These are phyloP conservation scores for Agroathelia rolfsii DNA, from an alignment of 1,284 basidiomycete genomes.

Conservation along the genomic window DNA sequence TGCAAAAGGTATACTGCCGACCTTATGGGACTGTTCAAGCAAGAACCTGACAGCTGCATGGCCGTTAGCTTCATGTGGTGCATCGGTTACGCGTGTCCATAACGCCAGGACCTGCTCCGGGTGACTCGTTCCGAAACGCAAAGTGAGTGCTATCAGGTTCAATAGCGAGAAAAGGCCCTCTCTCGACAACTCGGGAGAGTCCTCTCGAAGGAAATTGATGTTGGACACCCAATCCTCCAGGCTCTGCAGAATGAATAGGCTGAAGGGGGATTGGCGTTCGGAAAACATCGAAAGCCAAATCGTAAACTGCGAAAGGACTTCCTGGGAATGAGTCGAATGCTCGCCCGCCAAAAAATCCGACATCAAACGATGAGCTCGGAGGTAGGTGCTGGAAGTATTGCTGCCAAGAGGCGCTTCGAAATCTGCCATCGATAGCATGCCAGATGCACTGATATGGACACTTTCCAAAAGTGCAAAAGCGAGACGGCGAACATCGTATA, in stretches of 20 bases:
- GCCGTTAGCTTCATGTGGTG: constrained; percentile 64
- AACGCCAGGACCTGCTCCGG: constrained; percentile 79
- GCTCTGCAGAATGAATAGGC: constrained; percentile 62
- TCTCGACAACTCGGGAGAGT: constrained; percentile 43
- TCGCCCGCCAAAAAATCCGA: constrained; percentile 75
- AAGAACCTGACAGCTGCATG: constrained; percentile 78
- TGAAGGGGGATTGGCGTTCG: constrained; percentile 44
- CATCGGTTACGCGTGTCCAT: constrained; percentile 69
- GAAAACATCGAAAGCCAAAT: constrained; percentile 65
- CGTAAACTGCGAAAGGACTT: constrained; percentile 68
- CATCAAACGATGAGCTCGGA: constrained; percentile 72
- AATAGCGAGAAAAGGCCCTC: constrained; percentile 66
- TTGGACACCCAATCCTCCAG: constrained; percentile 76
- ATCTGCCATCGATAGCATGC: constrained; percentile 54
- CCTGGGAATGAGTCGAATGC: constrained; percentile 61
- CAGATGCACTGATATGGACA: constrained; percentile 56
- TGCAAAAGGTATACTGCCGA: constrained; percentile 73
- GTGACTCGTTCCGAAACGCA: constrained; percentile 68
- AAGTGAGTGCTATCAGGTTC: constrained; percentile 78
- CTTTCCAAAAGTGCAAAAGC: constrained; percentile 77
- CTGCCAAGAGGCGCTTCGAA: constrained; percentile 76
- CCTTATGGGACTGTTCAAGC: constrained; percentile 80
- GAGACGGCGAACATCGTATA: constrained; percentile 56
- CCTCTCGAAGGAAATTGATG: constrained; percentile 59
- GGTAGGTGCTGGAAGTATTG: constrained; percentile 67